phyloP scores from a whole-genome alignment of 768 basidiomycete genomes.

The Tylopilus felleus region DNA sequence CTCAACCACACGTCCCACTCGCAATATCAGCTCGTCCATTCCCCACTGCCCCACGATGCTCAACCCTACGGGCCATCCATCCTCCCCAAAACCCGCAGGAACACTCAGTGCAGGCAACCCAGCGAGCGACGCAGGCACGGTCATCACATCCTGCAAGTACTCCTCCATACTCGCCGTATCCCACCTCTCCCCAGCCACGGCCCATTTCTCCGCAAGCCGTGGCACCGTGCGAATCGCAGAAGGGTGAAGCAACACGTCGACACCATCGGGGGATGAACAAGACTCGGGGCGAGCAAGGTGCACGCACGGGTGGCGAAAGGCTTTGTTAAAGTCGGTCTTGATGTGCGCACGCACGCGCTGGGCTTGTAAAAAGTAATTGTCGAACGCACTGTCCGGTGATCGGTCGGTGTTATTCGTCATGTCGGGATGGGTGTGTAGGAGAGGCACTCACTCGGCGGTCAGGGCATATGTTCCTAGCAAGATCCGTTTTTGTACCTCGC shows the following conservation, averaged over 20 bases:
- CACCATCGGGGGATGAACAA: conserved; percentile 27
- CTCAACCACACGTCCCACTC: conserved; percentile 50
- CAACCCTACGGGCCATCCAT: conserved; percentile 81
- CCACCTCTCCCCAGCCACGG: conserved; percentile 1
- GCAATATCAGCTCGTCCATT: conserved; percentile 55
- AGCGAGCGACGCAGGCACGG: conserved; percentile 87
- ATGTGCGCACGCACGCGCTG: conserved; percentile 73
- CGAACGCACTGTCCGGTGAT: conserved; percentile 67
- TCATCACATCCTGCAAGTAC: conserved; percentile 90
- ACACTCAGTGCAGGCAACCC: conserved; percentile 82
- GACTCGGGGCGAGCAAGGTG: conserved; percentile 30
- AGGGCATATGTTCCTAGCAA: conserved; percentile 89
- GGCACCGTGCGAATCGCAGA: conserved; percentile 88
- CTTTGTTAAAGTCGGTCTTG: conserved; percentile 65
- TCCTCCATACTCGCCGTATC: conserved; percentile 39
- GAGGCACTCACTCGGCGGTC: conserved; percentile 72
- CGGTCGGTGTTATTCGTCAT: not conserved
- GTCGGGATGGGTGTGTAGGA: not conserved
- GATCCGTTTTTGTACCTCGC: conserved; percentile 83
- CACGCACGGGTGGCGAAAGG: conserved; percentile 60
- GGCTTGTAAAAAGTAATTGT: conserved; percentile 96
- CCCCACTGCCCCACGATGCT: conserved; percentile 91
- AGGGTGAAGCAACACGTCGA: conserved; percentile 85
- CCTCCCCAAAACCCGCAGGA: conserved; percentile 47
- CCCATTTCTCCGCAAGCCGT: conserved; percentile 30